phyloP scores from a whole-genome alignment of 495 filamentous ascomycete species.

The Lasiosphaeria miniovina region DNA sequence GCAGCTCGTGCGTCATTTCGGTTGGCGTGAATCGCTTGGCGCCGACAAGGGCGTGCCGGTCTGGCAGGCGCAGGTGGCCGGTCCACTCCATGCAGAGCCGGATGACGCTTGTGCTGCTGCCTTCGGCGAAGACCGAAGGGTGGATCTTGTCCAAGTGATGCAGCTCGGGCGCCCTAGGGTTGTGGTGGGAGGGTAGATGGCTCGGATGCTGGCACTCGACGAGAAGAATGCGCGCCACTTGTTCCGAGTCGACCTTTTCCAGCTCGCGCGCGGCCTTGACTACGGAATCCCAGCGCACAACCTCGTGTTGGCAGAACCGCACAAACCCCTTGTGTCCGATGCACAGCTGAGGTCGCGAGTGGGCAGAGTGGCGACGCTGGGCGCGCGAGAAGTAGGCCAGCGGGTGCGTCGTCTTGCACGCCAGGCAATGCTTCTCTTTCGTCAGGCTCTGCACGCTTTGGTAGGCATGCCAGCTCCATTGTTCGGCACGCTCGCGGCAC shows the following conservation, averaged over 20 bases:
- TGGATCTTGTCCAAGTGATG: neutral
- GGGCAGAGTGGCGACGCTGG: no score
- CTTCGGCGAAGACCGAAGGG: neutral
- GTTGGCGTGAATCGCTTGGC: neutral
- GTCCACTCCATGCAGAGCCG: neutral
- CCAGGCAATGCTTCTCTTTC: no score
- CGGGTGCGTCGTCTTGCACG: no score
- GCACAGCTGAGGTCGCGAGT: neutral
- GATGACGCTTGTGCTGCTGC: neutral
- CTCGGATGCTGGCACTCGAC: neutral
- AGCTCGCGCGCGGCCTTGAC: neutral
- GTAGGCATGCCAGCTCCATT: no score
- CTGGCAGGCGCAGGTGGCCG: neutral
- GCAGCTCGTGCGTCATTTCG: neutral
- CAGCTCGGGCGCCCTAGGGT: neutral
- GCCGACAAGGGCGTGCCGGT: neutral
- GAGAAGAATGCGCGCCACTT: neutral
- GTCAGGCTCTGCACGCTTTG: no score
- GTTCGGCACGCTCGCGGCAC: no score
- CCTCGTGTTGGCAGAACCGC: neutral
- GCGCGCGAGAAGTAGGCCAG: no score
- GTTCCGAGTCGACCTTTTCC: neutral
- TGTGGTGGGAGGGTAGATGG: neutral
- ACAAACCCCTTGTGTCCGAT: slow-evolving; percentile 1
- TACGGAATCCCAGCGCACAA: neutral